phyloP scores from a whole-genome alignment of 139 green algal genomes.

The Picochlorum costavermella region DNA sequence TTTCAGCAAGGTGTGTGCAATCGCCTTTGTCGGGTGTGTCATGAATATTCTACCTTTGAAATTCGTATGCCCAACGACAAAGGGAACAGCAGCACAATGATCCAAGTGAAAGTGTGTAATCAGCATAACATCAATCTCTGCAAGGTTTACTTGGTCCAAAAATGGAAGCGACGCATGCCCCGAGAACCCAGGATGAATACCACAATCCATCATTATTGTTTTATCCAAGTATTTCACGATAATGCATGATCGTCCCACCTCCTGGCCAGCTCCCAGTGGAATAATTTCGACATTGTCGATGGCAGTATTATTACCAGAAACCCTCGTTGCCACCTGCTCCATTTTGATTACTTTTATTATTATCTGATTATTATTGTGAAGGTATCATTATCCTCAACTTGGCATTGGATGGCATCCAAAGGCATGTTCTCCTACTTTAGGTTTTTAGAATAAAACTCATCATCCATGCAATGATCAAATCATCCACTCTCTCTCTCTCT shows the following conservation, averaged over 20 bases:
- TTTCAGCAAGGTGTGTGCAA: constrained; percentile 85
- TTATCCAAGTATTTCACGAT: constrained; percentile 80
- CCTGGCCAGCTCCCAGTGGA: constrained; percentile 86
- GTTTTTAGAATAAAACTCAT: too few species aligned
- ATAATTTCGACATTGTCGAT: constrained; percentile 45
- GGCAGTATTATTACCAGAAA: neutral
- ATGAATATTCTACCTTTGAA: constrained; percentile 94
- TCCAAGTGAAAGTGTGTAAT: constrained; percentile 99
- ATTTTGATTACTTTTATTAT: neutral
- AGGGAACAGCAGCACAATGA: constrained; percentile 92
- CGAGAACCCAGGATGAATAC: constrained; percentile 87
- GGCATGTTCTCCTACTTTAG: too few species aligned
- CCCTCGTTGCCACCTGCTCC: neutral
- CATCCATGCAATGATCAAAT: too few species aligned
- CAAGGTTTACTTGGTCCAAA: constrained; percentile 81
- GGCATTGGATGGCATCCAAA: too few species aligned
- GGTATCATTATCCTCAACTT: too few species aligned
- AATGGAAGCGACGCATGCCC: constrained; percentile 80
- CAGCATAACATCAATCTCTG: constrained; percentile 77
- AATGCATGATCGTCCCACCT: constrained; percentile 93
- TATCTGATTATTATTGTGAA: too few species aligned
- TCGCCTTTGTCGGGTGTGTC: constrained; percentile 97
- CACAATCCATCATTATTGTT: constrained; percentile 90
- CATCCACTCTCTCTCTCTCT: too few species aligned
- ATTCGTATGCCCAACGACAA: constrained; percentile 73